Evolutionary conservation across 2,329 filamentous ascomycete genomes (phyloP).

Genomic region (Metarhizium robertsii): DNA sequence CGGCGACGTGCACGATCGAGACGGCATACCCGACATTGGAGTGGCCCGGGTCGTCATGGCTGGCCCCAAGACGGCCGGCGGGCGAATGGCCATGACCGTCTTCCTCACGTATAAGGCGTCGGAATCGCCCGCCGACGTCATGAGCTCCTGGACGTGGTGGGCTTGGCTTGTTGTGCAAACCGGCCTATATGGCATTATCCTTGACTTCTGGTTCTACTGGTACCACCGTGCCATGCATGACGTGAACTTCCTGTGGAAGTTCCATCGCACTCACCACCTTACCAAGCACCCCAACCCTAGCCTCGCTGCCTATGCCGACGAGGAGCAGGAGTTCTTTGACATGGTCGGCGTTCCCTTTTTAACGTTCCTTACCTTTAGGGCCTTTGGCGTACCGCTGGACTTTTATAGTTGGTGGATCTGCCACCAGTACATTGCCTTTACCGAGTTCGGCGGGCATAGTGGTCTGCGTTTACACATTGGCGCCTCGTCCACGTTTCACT

Average conservation of each 20-base stretch:
- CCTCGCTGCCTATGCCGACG: not conserved
- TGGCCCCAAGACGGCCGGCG: not conserved
- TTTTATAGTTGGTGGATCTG: conserved; percentile 36
- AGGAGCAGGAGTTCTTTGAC: not conserved
- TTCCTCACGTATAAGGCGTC: not conserved
- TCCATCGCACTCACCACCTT: not conserved
- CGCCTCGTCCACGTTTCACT: conserved; percentile 20
- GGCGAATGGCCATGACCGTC: not conserved
- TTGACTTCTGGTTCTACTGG: not conserved
- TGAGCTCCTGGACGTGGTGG: not conserved
- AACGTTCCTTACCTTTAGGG: conserved; percentile 23
- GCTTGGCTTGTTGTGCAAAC: not conserved
- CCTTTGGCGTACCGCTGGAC: conserved; percentile 26
- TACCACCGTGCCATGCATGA: not conserved
- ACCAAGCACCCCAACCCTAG: not conserved
- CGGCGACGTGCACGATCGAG: not conserved
- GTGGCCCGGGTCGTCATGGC: not conserved
- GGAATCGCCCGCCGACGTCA: not conserved
- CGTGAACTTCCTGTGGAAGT: not conserved
- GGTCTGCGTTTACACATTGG: conserved; percentile 24
- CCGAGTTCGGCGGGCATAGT: conserved; percentile 25
- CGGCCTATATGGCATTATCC: not conserved
- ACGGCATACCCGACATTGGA: not conserved
- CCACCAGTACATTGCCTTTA: conserved; percentile 28
- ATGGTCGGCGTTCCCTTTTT: not conserved